These are phyloP conservation scores for Coelastrella sp. DNA, from an alignment of 139 green algal species.

Conservation along the genomic window DNA sequence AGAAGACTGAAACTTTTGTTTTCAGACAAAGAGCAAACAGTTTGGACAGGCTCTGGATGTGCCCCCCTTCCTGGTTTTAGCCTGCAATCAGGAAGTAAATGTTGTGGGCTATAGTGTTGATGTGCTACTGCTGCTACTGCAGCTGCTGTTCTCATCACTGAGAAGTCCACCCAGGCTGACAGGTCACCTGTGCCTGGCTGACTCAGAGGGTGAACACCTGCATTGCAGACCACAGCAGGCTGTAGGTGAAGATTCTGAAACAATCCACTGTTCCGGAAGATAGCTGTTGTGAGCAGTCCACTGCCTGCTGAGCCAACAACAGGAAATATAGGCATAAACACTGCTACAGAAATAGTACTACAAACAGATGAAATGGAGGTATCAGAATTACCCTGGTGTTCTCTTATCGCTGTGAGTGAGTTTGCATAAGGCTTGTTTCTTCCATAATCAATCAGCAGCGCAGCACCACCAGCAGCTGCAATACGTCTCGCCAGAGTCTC, in stretches of 20 bases:
- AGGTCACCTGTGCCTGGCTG: conserved; percentile 90
- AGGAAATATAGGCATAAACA: no score
- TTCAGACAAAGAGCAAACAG: no score
- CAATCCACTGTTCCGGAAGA: no score
- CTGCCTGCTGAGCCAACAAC: no score
- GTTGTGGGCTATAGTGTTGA: background rate
- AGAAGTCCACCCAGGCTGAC: conserved; percentile 95
- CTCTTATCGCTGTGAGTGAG: conserved; percentile 80
- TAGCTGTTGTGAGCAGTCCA: background rate
- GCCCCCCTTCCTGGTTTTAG: no score
- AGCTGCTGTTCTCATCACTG: conserved; percentile 68
- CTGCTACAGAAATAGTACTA: no score
- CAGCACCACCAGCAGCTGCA: conserved; percentile 79
- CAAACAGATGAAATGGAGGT: no score
- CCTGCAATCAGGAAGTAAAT: no score
- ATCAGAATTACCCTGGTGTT: conserved; percentile 55
- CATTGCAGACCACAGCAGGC: background rate
- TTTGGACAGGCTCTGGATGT: no score
- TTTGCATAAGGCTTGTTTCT: conserved; percentile 77
- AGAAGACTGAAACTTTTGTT: no score
- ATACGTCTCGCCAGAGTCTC: conserved; percentile 81
- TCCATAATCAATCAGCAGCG: conserved; percentile 97
- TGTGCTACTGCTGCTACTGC: background rate
- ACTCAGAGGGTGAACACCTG: conserved; percentile 71
- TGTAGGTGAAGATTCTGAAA: no score